These are phyloP conservation scores for Trichoderma atroviride DNA, from an alignment of 2,329 filamentous ascomycete species.

Conservation along the genomic window DNA sequence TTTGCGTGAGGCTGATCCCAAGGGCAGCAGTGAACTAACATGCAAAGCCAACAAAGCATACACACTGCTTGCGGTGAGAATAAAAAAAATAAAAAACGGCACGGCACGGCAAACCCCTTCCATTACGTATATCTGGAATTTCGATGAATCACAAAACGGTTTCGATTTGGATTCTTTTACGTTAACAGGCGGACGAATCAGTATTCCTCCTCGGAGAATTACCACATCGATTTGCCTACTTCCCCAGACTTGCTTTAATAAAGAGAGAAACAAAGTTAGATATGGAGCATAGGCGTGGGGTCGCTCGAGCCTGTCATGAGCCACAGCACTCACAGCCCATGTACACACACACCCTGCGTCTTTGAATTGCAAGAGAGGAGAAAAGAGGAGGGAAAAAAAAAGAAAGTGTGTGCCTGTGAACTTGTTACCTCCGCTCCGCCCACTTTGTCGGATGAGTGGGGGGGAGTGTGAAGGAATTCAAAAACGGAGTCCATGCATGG, in stretches of 20 bases:
- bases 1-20: constrained; percentile 5
- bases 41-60: background rate
- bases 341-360: background rate
- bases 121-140: background rate
- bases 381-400: background rate
- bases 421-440: background rate
- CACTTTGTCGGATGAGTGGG: background rate
- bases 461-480: background rate
- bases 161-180: background rate
- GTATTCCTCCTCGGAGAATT: constrained; percentile 19
- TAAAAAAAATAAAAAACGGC: no score
- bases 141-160: constrained; percentile 6
- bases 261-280: constrained; percentile 8
- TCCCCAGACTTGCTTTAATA: constrained; percentile 16
- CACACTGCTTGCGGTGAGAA: background rate
- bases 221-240: constrained; percentile 11
- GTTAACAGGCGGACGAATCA: background rate
- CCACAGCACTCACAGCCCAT: background rate
- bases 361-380: background rate
- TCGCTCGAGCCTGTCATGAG: constrained; percentile 20
- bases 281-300: constrained; percentile 24
- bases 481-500: background rate
- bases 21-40: background rate
- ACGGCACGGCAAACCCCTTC: background rate
- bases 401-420: constrained; percentile 1